Base-by-base conservation (phyloP, 768 basidiomycete genomes). In the Mycena haematopus region DNA sequence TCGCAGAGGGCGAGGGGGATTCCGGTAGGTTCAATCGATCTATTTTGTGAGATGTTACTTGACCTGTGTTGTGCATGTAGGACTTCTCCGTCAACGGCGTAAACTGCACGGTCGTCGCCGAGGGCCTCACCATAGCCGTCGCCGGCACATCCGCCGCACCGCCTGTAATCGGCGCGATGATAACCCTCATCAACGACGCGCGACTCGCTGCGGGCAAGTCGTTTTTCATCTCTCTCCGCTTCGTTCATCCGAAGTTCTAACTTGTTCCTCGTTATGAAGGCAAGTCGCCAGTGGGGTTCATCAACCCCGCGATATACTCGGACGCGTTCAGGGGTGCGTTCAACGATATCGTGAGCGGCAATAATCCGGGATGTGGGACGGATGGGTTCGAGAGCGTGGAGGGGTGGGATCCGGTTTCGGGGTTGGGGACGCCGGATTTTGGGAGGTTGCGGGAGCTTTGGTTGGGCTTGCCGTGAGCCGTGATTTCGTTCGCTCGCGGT, bases 231-330 rank as follows among this genome's bases (percentile, higher is more conserved):
- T n/a, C n/a, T n/a, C n/a, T n/a, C n/a, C n/a, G n/a, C n/a, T n/a
- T n/a, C n/a, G n/a, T n/a, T n/a, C n/a, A n/a, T n/a, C n/a, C n/a
- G n/a, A n/a, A n/a, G n/a, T n/a, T n/a, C n/a, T n/a, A n/a, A n/a
- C n/a, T n/a, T n/a, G n/a, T n/a, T n/a, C n/a, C n/a, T n/a, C n/a
- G n/a, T n/a, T n/a, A n/a, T n/a, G n/a, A n/a, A n/a, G 73, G 74
- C 14, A 79, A 80, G 59, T 47, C 31, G 5, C 67, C 77, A 2
- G 70, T 80, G 6, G 74, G 76, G n/a, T 74, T 56, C 29, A 59
- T 84, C 21, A 84, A 84, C 54, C 82, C 81, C 19, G 51, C 49
- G 10, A 79, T 80, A 10, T 80, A 80, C 62, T 76, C 76, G 3
- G 46, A 68, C 6, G 17, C 53, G 1, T 78, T 78, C 58, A 62